A percentile compares a stretch with the other conserved stretches of the same genome.
Evolutionary conservation across 495 filamentous ascomycete genomes (phyloP).

Genomic region (Thermochaetoides thermophila): DNA sequence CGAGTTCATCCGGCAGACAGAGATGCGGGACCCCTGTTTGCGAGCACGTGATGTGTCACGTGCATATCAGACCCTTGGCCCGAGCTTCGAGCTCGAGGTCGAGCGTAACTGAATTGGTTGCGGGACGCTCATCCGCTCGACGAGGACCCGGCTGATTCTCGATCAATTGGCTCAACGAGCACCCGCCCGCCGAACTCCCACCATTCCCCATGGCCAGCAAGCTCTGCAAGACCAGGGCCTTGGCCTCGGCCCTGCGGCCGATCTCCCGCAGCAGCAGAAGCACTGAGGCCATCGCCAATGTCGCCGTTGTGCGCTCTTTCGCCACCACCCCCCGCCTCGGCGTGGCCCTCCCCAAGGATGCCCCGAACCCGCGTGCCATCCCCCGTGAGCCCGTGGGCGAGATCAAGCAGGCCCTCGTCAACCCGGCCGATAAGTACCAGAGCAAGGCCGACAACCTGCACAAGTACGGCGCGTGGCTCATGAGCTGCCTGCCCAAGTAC

Average conservation of each 20-base stretch:
- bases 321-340: conserved; percentile 30
- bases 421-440: conserved; percentile 83
- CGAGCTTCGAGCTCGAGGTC: conserved; percentile 19
- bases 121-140: conserved; percentile 9
- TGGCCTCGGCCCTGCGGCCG: conserved; percentile 44
- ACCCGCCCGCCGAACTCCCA: conserved; percentile 24
- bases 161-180: conserved; percentile 29
- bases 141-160: conserved; percentile 15
- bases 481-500: conserved; percentile 93
- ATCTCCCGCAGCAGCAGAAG: conserved; percentile 17
- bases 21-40: too few species aligned
- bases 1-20: too few species aligned
- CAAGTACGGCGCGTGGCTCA: conserved; percentile 88
- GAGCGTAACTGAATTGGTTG: conserved; percentile 5
- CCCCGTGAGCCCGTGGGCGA: conserved; percentile 35
- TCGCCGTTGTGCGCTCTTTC: conserved; percentile 34
- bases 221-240: conserved; percentile 45
- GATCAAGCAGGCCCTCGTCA: conserved; percentile 67
- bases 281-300: conserved; percentile 1
- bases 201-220: conserved; percentile 57
- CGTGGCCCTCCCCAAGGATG: conserved; percentile 40
- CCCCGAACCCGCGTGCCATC: conserved; percentile 55
- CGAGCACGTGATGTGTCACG: too few species aligned
- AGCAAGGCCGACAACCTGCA: conserved; percentile 73
- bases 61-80: conserved; percentile 3